Evolutionary conservation across 176 grass and related monocot genomes (phyloP), one percentile per base, ranked within the genome.

Genomic region (Rhipidocladum racemiflorum): DNA sequence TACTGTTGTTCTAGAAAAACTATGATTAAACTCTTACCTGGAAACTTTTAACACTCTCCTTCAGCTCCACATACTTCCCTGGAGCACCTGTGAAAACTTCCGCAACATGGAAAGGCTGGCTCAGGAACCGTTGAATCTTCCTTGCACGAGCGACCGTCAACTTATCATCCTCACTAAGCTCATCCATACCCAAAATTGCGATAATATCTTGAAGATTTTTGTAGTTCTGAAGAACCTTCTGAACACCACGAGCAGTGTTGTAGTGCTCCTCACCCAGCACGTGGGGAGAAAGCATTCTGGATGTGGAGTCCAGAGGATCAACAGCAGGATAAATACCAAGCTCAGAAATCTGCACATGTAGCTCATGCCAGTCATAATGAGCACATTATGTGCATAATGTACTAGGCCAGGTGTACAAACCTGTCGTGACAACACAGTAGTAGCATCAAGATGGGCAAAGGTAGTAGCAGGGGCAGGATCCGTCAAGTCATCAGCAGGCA

Each of bases 131-230:
- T 72, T 97, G 94, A 30, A 97, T 97, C 87, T 97, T 97, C 78
- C 94, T 91, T 61, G 94, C 94, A 16, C 94, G 91, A 77, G 94
- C 94, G 0, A 97, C 94, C 0, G 94, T 97, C 86, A 97, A 42
- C 40, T 97, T 97, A 82, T 97, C 94, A 18, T 97, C 94, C 53
- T 97, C 94, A 88, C 94, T 97, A 38, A 97, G 94, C 89, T 97
- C 94, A 20, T 97, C 94, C 94, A 97, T 97, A 84, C 94, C 94
- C 79, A 97, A 78, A 88, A 97, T 97, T 49, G 94, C 94, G 88
- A 97, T 97, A 83, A 97, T 97, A 94, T 97, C 94, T 84, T 97
- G 94, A 43, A 97, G 94, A 92, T 97, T 97, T 81, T 97, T 97
- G 78, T 97, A 97, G 74, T 97, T 97, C 87, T 97, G 94, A 79